Conservation (phyloP, 1,284 basidiomycete genomes). For the Paramarasmius palmivorus region DNA sequence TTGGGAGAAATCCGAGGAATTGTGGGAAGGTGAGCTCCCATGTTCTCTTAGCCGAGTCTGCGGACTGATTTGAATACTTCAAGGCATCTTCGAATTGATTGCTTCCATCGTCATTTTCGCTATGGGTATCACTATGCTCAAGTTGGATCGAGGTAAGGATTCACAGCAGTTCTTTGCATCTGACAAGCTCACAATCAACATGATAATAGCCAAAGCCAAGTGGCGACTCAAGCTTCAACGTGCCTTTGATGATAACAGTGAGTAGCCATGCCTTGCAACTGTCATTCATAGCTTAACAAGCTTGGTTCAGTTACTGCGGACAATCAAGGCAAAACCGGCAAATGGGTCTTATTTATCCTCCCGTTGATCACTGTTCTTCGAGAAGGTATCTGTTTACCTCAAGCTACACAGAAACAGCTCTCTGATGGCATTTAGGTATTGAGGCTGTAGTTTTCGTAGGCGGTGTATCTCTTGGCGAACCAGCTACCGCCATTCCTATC, state of each 20-base stretch:
- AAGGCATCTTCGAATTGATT: conserved; percentile 81
- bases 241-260: conserved; percentile 56
- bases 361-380: conserved; percentile 88
- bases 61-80: too few species aligned
- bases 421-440: conserved; percentile 44
- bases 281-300: neutral
- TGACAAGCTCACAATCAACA: neutral
- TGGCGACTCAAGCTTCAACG: conserved; percentile 87
- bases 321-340: conserved; percentile 50
- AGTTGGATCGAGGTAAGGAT: conserved; percentile 54
- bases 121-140: conserved; percentile 80
- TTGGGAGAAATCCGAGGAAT: conserved; percentile 71
- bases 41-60: neutral
- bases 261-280: too few species aligned
- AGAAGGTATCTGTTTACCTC: conserved; percentile 70
- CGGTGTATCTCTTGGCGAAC: conserved; percentile 83
- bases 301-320: conserved; percentile 35
- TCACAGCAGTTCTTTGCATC: neutral
- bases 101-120: conserved; percentile 82
- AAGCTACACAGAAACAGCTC: neutral
- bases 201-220: conserved; percentile 71
- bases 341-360: conserved; percentile 85
- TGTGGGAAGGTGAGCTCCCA: conserved; percentile 61
- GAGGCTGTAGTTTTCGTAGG: conserved; percentile 94
- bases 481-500: conserved; percentile 84